Percentiles rank a stretch among this genome's conserved stretches.
Conservation (phyloP, 2,329 filamentous ascomycete genomes). For the Penicillium sp. region DNA sequence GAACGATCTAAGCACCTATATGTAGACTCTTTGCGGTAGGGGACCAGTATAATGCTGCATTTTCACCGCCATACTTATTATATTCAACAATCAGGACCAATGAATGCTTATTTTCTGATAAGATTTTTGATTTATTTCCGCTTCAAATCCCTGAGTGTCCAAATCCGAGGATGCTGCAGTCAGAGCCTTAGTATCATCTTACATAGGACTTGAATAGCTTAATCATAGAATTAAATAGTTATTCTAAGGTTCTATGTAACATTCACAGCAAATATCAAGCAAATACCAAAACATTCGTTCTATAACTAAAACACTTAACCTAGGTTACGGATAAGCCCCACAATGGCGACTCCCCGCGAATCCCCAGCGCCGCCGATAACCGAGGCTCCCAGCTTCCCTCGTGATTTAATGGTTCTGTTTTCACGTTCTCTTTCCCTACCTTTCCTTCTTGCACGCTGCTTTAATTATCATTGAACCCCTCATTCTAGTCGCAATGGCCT, state of each 20-base stretch:
- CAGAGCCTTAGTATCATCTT: not conserved
- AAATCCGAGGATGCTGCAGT: not conserved
- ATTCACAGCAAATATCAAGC: too few relatives aligned
- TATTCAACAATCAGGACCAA: not conserved
- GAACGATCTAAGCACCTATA: too few relatives aligned
- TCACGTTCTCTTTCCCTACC: slow-evolving; percentile 6
- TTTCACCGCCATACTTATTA: not conserved
- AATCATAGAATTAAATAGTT: too few relatives aligned
- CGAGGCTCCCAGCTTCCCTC: slow-evolving; percentile 21
- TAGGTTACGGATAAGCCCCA: slow-evolving; percentile 12
- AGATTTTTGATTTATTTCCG: not conserved
- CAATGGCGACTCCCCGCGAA: slow-evolving; percentile 16
- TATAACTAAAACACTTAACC: not conserved
- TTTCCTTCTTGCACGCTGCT: not conserved
- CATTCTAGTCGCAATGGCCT: slow-evolving; percentile 41
- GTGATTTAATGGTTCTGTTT: slow-evolving; percentile 13
- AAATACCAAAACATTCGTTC: too few relatives aligned
- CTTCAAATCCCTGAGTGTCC: not conserved
- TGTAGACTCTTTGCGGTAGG: too few relatives aligned
- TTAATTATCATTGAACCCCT: not conserved
- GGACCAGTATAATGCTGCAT: not conserved
- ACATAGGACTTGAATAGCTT: too few relatives aligned
- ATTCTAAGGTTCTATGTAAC: not conserved
- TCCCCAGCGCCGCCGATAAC: slow-evolving; percentile 23
- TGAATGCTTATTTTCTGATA: too few relatives aligned